Base-by-base conservation (phyloP, 306 rosid genomes). In the Vigna reflexopilosa region DNA sequence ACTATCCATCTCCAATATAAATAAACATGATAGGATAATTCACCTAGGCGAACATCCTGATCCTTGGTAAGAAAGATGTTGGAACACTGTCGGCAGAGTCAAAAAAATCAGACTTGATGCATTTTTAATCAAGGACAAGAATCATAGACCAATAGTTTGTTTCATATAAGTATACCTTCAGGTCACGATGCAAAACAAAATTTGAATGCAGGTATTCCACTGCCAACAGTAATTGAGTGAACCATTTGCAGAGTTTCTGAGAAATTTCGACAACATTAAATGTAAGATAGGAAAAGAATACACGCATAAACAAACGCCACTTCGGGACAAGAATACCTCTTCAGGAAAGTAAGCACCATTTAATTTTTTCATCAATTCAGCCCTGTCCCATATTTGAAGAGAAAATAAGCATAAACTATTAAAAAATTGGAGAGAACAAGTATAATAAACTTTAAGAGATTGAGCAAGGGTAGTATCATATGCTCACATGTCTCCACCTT, bases 401-500 rank as follows among this genome's bases (percentile, higher is more conserved):
- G 78, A 55, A 76, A 52, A 73, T 6, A 63, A 44, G 48, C 8
- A 72, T 9, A 70, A 65, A 62, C 13, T 8, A 24, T 40, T 48
- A 30, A 67, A 40, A 78, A 12, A 52, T 24, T 19, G 16, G 9
- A 36, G 22, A 76, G n/a, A 57, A 72, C 7, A 47, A 81, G 45
- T 77, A 47, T 47, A 59, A 42, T 52, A 73, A 66, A 75, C 24
- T 36, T 38, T 51, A 28, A 70, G 66, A 73, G 48, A 64, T 47
- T 54, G 36, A 14, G 38, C 64, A 56, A 54, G 80, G 56, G 2
- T 38, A 71, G 24, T 36, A 19, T 78, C n/a, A 20, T 50, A 70
- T 61, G 91, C 99, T 90, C 88, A 96, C 99, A 96, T 91, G 88
- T 96, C 99, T 91, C 99, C 99, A 61, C 99, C 99, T 85, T 96